phyloP scores from a whole-genome alignment of 2,329 filamentous ascomycete genomes.

The Cladosporium sp. region DNA sequence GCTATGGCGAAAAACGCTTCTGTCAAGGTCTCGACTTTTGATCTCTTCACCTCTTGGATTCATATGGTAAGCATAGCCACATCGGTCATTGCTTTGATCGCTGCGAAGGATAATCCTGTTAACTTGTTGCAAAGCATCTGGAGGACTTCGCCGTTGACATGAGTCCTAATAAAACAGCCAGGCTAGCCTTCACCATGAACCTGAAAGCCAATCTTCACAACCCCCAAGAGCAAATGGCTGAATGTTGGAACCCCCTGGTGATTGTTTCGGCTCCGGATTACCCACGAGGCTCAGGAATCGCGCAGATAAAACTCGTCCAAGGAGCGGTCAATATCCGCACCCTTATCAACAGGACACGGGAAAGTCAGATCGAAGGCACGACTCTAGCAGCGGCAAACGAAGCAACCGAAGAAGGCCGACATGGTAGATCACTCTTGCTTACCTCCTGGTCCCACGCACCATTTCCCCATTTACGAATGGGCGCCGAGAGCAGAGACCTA shows the following conservation, averaged over 20 bases:
- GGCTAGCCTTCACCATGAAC: not conserved
- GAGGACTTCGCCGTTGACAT: not conserved
- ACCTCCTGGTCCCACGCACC: conserved; percentile 3
- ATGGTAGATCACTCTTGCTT: too few species aligned
- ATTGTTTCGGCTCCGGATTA: not conserved
- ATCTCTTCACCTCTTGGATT: not conserved
- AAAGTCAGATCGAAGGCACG: not conserved
- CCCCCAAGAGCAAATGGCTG: not conserved
- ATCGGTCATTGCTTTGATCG: not conserved
- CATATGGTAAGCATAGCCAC: not conserved
- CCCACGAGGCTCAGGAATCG: not conserved
- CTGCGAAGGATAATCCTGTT: too few species aligned
- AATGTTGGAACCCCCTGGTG: not conserved
- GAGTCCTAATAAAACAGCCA: not conserved
- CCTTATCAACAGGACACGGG: not conserved
- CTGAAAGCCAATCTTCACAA: not conserved
- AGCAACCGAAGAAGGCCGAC: too few species aligned
- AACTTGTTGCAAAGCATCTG: not conserved
- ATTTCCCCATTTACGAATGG: not conserved
- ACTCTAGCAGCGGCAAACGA: too few species aligned
- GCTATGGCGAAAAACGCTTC: not conserved
- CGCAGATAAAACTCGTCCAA: not conserved
- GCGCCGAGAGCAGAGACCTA: not conserved
- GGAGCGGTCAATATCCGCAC: not conserved
- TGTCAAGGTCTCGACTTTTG: not conserved